phyloP scores from a whole-genome alignment of 768 basidiomycete genomes.

The Mycena rosella region DNA sequence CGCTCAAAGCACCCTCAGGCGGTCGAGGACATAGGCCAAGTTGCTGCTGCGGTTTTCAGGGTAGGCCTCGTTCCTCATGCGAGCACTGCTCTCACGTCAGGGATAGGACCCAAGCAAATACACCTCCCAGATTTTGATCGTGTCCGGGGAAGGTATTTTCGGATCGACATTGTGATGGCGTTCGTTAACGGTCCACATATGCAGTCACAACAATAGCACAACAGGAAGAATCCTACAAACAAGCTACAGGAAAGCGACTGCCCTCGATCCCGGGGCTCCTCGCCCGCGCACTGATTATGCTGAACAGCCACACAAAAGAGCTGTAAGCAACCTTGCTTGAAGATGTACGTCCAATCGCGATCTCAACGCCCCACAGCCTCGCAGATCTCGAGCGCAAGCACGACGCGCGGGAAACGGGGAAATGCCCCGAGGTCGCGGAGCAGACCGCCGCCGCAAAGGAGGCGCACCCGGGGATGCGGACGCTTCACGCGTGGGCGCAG shows the following conservation, averaged over 20 bases:
- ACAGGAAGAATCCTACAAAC: conserved; percentile 44
- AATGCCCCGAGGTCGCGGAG: conserved; percentile 37
- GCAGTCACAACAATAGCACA: conserved; percentile 34
- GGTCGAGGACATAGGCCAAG: conserved; percentile 41
- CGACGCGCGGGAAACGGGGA: conserved; percentile 30
- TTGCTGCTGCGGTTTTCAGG: conserved; percentile 20
- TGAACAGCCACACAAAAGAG: conserved; percentile 47
- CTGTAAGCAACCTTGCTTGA: conserved; percentile 42
- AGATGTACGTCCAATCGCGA: too few relatives aligned
- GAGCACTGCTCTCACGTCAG: background rate
- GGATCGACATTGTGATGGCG: too few relatives aligned
- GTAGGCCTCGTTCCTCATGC: background rate
- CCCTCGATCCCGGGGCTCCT: conserved; percentile 46
- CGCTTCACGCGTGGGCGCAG: conserved; percentile 44
- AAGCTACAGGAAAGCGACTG: conserved; percentile 29
- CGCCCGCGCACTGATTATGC: conserved; percentile 40
- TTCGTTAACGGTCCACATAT: background rate
- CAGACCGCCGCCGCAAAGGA: conserved; percentile 39
- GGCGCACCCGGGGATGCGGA: conserved; percentile 45
- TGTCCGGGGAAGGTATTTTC: conserved; percentile 9
- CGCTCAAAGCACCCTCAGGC: conserved; percentile 25
- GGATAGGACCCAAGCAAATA: conserved; percentile 40
- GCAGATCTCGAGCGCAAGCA: conserved; percentile 46
- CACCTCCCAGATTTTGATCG: background rate
- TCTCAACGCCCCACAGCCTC: conserved; percentile 35